Evolutionary conservation across 192 early-diverging fungal genomes (phyloP), one percentile per base, ranked within the genome.

Genomic region (Coemansia sp.): DNA sequence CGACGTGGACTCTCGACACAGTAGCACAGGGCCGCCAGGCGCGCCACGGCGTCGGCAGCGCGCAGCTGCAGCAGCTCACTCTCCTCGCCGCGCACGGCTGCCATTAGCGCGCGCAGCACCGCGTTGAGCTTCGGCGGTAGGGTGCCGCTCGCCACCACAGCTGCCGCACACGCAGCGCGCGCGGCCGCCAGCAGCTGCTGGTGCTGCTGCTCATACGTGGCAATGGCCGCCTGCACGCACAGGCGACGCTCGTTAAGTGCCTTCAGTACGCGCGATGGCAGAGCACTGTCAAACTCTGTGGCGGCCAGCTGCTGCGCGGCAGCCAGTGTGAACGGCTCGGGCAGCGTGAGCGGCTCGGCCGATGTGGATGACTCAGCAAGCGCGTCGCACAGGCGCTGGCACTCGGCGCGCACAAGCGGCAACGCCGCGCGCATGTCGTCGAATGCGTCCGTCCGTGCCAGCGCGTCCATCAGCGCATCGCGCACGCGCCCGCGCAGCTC

Each of bases 21-120:
- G 39, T 59, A 53, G 52, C 74, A 70, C 23, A 67, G 51, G 10
- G 63, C 69, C 31, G 60, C 55, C 46, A 84, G 36, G 3, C 70
- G 66, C 2, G 73, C 70, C 0, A 84, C 79, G 22, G 85, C 83
- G 1, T 20, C 26, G 2, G 84, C 84, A 19, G 78, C 73, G 8
- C 87, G 77, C 25, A 40, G 17, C 55, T 89, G 87, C 23, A 89
- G 50, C 34, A 82, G 64, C 23, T 55, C 66, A 20, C 76, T 79
- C 8, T 36, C 54, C 61, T 89, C 87, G 31, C 59, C 63, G 67
- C 92, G 90, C 51, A 96, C 77, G 12, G 86, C 82, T 35, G 87
- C 83, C 92, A 96, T 97, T 23, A 99, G 67, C 41, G 86, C 71
- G 20, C 92, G 84, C 41, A 97, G 85, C 8, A 99, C 70, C 0